Percentiles rank a stretch among this genome's conserved stretches.
Evolutionary conservation across 306 rosid genomes (phyloP).

Genomic region (Pueraria montana): DNA sequence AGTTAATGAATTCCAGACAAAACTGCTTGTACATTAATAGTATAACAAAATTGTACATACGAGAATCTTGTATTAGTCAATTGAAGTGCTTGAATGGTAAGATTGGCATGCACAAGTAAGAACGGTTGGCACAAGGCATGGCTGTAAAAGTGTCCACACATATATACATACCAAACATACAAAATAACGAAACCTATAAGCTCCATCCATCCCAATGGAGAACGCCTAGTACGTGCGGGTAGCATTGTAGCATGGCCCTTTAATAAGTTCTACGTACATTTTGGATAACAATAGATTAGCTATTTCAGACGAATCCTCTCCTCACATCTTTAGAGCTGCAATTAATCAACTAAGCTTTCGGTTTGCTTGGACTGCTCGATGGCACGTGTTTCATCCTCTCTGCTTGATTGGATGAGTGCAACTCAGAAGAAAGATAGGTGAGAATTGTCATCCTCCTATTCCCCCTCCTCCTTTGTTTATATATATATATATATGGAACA

Average conservation of each 20-base stretch:
- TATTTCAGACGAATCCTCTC: neutral
- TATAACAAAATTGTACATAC: too few species aligned
- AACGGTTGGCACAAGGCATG: neutral
- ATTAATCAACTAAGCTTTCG: constrained; percentile 6
- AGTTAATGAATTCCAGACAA: neutral
- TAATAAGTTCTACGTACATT: too few species aligned
- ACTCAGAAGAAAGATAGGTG: constrained; percentile 37
- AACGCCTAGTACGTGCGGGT: too few species aligned
- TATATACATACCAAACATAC: neutral
- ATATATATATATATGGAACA: too few species aligned
- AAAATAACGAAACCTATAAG: neutral
- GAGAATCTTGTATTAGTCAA: too few species aligned
- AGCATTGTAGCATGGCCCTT: too few species aligned
- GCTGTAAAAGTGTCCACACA: neutral
- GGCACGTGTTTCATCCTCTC: constrained; percentile 33
- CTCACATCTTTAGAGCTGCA: neutral
- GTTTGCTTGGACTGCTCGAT: constrained; percentile 47
- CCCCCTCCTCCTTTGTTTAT: too few species aligned
- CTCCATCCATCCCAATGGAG: too few species aligned
- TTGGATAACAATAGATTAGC: too few species aligned
- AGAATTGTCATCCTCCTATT: neutral
- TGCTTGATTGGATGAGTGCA: neutral
- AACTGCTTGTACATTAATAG: neutral
- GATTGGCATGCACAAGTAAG: neutral
- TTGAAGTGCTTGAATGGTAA: neutral